Base-by-base conservation (phyloP, 1,284 basidiomycete species). In the Fomitiporia mediterranea region DNA sequence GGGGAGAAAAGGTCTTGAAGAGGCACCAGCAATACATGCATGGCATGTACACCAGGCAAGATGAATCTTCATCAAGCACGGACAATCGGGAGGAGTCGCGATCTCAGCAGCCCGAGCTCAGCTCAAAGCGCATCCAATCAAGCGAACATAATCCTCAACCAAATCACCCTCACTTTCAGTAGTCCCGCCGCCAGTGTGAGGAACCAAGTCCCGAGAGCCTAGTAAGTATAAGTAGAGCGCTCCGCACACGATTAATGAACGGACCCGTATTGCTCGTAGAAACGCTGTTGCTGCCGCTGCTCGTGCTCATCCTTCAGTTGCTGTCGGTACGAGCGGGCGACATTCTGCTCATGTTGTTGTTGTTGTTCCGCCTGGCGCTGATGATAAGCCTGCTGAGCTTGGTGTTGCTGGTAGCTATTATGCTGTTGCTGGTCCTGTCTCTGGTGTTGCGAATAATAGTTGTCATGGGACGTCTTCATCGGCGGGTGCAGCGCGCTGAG, bases 401-500 rank as follows among this genome's bases (percentile, higher is more conserved):
- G 34, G 15, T 37, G 39, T 27, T 50, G 52, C 44, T 54, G 42
- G 46, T 54, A 64, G 58, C 67, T 60, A 64, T 69, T 52, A 62
- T 64, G n/a, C n/a, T n/a, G 56, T 64, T 63, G 66, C 66, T 69
- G 48, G 58, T 61, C 62, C 61, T 62, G 66, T 66, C 54, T 42
- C 39, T 51, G 55, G 8, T 19, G 37, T 17, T 51, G 37, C 46
- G 28, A 51, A 30, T 32, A 38, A 39, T 34, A 65, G 61, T 66
- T 66, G 58, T 65, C 64, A 58, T 68, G 64, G 51, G 59, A 47
- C 27, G 72, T 66, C 34, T 71, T 57, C 71, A 72, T 72, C 28
- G 69, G 72, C 39, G 72, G 76, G 56, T 72, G 72, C n/a, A 70
- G 66, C 4, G 68, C 66, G 37, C 66, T 67, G 47, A 72, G 64